Evolutionary conservation across 2,329 filamentous ascomycete genomes (phyloP), one percentile per base, ranked within the genome.

Genomic region (Pseudogymnoascus sp.): DNA sequence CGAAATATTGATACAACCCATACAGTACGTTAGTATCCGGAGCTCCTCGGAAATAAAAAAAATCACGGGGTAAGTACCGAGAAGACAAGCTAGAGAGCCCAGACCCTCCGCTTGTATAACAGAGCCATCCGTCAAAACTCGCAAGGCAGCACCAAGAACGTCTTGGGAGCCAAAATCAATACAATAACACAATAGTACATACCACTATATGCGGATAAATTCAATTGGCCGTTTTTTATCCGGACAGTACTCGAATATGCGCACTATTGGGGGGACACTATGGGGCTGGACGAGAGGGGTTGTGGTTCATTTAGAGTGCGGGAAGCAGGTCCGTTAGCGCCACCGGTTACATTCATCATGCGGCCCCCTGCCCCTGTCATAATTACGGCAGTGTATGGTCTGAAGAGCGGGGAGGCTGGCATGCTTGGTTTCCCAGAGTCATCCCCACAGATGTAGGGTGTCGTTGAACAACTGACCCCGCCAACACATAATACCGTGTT

Each of bases 251-350:
- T 55, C n/a, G 27, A 18, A 8, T 33, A 31, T 55, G 27, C 25
- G n/a, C 7, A 18, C 21, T 9, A 18, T 31, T 33, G 29, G 27
- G 29, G 27, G 4, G 40, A 5, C 15, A 55, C 27, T 55, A 33
- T 33, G 9, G 45, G 33, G 45, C 27, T 33, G 9, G 45, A 18
- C 18, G 29, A 55, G 45, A 55, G 45, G 45, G 45, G 45, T 25
- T 55, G 45, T 33, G 45, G 45, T 55, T 55, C 27, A 55, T 55
- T 55, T 55, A 55, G 29, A 55, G 45, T 55, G 45, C 45, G 45
- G 45, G 27, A 55, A 55, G 45, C 45, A 55, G 45, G 45, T 55
- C 45, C 45, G 45, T 55, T 55, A 55, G 45, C 45, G 45, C 45
- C 45, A 33, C 45, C 45, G 45, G 45, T 33, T 55, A 33, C 45